Evolutionary conservation across 164 flowering plant genomes (phyloP), one percentile per base, ranked within the genome.

Genomic region (Umbellularia californica): DNA sequence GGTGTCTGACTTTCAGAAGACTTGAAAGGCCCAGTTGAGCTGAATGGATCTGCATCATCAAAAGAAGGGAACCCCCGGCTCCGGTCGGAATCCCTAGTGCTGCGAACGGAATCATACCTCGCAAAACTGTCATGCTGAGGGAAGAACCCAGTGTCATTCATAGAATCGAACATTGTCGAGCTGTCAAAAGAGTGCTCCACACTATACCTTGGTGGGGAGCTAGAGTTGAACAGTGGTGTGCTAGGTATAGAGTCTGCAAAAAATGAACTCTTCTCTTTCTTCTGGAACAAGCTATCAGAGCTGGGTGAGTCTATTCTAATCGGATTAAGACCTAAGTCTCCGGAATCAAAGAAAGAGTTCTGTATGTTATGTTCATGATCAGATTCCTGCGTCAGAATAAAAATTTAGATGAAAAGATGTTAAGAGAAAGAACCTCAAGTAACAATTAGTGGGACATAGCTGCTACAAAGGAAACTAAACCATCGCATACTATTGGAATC

Each of bases 41-140:
- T 96, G 70, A 95, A 95, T 2, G 97, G 97, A 28, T 92, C 97
- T 0, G 85, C 25, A 66, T 95, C 99, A 74, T 95, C 99, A 73
- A 93, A 95, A 19, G 97, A 90, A 63, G 83, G 63, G 78, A 82
- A 87, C 10, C 69, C 80, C 52, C 58, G 71, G n/a, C 55, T 65
- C 35, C 70, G 69, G 25, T 69, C 80, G 20, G 79, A 75, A 24
- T 81, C 85, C 68, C 78, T 79, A 28, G 84, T 81, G 77, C 90
- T 86, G 68, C 77, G 82, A 27, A 88, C 77, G 69, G 90, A 88
- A 70, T 88, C 89, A 50, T 85, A 90, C 82, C 91, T 85, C 12
- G 84, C 69, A 65, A 89, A 80, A 70, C 78, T 84, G 35, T 81
- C 88, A 12, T 58, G 84, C 23, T 79, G 85, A 0, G 83, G 83